Base-by-base conservation (phyloP, 2,329 filamentous ascomycete species). In the Cryphonectria naterciae region DNA sequence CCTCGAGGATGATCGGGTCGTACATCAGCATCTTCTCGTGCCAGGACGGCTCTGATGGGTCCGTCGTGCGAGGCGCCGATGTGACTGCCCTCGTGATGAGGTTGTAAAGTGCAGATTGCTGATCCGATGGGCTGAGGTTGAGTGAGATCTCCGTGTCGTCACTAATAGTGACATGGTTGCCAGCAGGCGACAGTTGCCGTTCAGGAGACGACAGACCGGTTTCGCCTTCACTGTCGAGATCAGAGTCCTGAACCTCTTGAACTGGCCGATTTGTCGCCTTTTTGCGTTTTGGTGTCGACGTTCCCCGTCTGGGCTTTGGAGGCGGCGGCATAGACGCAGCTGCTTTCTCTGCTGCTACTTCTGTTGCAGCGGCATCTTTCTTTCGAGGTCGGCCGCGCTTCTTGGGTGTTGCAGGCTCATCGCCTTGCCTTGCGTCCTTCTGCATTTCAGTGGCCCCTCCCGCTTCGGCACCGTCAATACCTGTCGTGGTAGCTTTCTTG, bases 1-100 rank as follows among this genome's bases (percentile, higher is more conserved):
- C 94, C 80, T 98, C 95, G 0, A 98, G 81, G 1, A 96, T 86
- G 60, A 99, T 92, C 0, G 95, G 94, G 76, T 98, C 95, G 78
- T 97, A 98, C 78, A 98, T 88, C 7, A 98, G 84, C 63, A 99
- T 98, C 81, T 94, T 97, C 80, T 98, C 94, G 75, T 97, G 86
- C 93, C 95, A 98, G 2, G 89, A 94, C 19, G 89, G 89, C 2
- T 85, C 78, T 8, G 74, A 73, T 0, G 85, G 81, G 74, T 90
- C 83, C 4, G 76, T 83, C 0, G 86, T 84, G 17, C 83, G 83
- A 3, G 88, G 84, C 4, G 85, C 83, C 0, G 82, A 81, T 11
- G 77, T 86, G 13, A 92, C 81, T 0, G 88, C 89, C 54, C 82
- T 81, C 0, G 86, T 87, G 67, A 92, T 89, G 73, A 84, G 79